These are phyloP conservation scores for Metschnikowia picachoensis DNA, from an alignment of 805 yeast species.

Conservation along the genomic window DNA sequence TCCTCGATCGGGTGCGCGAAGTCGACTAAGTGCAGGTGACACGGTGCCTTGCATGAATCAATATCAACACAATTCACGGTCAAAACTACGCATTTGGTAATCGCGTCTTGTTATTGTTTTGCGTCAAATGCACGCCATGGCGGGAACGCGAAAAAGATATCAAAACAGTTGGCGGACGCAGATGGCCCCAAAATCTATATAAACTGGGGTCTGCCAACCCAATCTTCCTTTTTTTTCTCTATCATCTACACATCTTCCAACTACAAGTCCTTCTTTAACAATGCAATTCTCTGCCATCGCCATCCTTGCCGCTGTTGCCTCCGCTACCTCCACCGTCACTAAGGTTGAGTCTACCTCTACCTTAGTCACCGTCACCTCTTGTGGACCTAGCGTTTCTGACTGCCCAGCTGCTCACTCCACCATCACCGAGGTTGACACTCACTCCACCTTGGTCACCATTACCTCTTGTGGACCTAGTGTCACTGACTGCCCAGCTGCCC, in stretches of 20 bases:
- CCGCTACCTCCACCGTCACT: conserved; percentile 34
- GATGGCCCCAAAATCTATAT: conserved; percentile 4
- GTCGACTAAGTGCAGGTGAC: too few relatives aligned
- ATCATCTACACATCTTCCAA: conserved; percentile 25
- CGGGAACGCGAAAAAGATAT: neutral
- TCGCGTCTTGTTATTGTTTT: neutral
- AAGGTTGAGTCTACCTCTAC: conserved; percentile 30
- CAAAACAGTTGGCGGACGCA: neutral
- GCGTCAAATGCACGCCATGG: conserved; percentile 1
- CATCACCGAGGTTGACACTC: conserved; percentile 19
- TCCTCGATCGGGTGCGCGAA: too few relatives aligned
- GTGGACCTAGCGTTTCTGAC: conserved; percentile 43
- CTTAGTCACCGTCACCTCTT: conserved; percentile 46
- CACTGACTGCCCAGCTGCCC: conserved; percentile 46
- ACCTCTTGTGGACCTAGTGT: conserved; percentile 43
- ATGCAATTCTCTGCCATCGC: conserved; percentile 48
- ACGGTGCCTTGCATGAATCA: neutral
- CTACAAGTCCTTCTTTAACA: conserved; percentile 25
- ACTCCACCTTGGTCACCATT: conserved; percentile 45
- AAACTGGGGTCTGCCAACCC: conserved; percentile 3
- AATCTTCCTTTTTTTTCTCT: conserved; percentile 12
- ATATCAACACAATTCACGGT: neutral
- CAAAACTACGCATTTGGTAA: neutral
- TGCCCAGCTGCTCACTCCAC: conserved; percentile 38
- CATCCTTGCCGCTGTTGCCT: conserved; percentile 31